Base-by-base conservation (phyloP, 2,329 filamentous ascomycete species). In the Byssoonygena ceratinophila region DNA sequence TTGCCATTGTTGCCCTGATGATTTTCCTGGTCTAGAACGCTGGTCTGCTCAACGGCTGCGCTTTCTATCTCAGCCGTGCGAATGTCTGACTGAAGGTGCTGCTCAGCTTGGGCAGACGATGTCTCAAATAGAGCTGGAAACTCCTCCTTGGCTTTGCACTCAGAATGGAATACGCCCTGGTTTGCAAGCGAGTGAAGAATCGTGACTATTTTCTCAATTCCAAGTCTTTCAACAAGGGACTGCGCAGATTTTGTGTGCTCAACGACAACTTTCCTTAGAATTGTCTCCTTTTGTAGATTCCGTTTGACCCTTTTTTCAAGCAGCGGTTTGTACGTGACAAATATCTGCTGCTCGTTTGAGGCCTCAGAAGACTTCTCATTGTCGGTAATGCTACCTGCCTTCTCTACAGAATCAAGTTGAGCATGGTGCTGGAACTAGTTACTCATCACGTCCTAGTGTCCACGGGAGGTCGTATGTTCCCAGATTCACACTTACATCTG, bases 61-160 rank as follows among this genome's bases (percentile, higher is more conserved):
- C 16, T 20, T 27, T 45, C 39, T 9, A 16, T 25, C 14, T 36
- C 40, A 29, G 14, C 14, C 3, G 49, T 23, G 12, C 9, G 8
- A 8, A 23, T 37, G 8, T 51, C 49, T n/a, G 39, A 51, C 18
- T 40, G 47, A 32, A 22, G 36, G 20, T 31, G 47, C 11, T 18
- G n/a, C 14, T 23, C 49, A 25, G 25, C 27, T 20, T 51, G 18
- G 9, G 27, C 31, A 37, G 39, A 14, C 2, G 40, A 29, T 18
- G 40, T 37, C 18, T 45, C 39, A 45, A 51, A 51, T 20, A 51
- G 23, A 37, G 39, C 36, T 20, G 49, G 49, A 37, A 51, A 51
- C 18, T 34, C 18, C 12, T 34, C 20, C 34, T 45, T 36, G 18
- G 39, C 49, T 20, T 27, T 45, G 1, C 8, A 12, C 37, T 51